Evolutionary conservation across 441 rosid species (phyloP), one percentile per base, ranked within the genome.

Genomic region (Erodium texanum): DNA sequence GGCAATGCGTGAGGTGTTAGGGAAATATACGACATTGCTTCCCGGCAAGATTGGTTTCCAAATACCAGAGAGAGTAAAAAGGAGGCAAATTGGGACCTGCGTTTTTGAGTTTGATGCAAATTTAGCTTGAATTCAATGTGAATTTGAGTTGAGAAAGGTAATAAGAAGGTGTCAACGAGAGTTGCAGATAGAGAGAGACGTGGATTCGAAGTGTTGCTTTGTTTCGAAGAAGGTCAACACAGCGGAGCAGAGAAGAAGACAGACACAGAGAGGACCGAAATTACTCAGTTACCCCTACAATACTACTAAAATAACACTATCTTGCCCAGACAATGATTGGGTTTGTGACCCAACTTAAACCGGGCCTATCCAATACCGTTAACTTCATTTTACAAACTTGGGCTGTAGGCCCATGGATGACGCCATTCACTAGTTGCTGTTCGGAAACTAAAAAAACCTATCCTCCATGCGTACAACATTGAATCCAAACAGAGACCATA

Each of bases 181-280:
- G 70, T 18, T 48, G 76, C 77, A 56, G 27, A 59, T 20, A 59
- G 7, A 1, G 43, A 36, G 72, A 78, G 79, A 68, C 79, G 79
- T 75, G 68, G 70, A 20, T 29, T 74, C 73, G 68, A 74, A 76
- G 79, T 50, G 69, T 58, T 58, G 63, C 43, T 36, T 36, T 36
- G 11, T 36, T 36, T 36, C 43, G 43, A 36, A 36, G 43, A 36
- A 36, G 43, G 43, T 36, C 43, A 36, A 36, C 43, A 36, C 43
- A 36, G 43, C 43, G 43, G 1, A 29, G 34, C 4, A 14, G 20
- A 54, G 61, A 56, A 58, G 29, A 56, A 20, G 62, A 58, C 27
- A 58, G 15, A 10, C 27, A 58, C 27, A 58, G 15, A 2, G 29
- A 58, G 63, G 11, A 24, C 0, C 10, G 27, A 58, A 20, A 3